Conservation (phyloP, 176 grass and related monocot genomes). For the Pontederia paniculata region DNA sequence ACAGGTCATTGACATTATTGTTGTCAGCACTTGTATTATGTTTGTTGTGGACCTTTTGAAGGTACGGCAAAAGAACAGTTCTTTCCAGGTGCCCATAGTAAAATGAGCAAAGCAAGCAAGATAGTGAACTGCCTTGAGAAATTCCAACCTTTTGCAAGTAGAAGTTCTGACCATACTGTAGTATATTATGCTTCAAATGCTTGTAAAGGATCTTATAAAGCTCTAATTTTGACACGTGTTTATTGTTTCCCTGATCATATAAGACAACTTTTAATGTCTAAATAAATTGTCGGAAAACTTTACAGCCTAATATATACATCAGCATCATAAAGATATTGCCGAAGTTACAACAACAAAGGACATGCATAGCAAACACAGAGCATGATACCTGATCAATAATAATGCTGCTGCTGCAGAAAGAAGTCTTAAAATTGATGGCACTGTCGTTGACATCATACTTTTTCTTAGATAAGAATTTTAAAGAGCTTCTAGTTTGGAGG, state of each 20-base stretch:
- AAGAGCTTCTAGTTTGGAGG: conserved; percentile 28
- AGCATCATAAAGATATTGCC: neutral
- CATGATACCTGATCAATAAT: conserved; percentile 69
- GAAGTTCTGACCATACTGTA: conserved; percentile 56
- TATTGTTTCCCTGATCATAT: conserved; percentile 25
- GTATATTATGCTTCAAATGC: conserved; percentile 51
- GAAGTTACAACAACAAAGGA: neutral
- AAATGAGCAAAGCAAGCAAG: conserved; percentile 67
- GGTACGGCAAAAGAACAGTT: conserved; percentile 33
- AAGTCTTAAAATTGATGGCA: neutral
- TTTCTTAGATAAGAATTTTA: conserved; percentile 26
- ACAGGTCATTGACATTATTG: neutral
- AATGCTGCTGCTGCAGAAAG: conserved; percentile 33
- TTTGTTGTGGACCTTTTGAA: conserved; percentile 9
- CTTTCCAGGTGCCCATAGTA: conserved; percentile 83
- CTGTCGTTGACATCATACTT: conserved; percentile 38
- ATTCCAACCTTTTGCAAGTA: conserved; percentile 78
- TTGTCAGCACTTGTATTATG: neutral
- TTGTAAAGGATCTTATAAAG: conserved; percentile 38
- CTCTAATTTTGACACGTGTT: conserved; percentile 31
- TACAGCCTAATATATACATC: neutral
- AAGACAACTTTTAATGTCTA: too few relatives aligned
- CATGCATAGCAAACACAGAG: neutral
- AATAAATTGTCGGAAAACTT: neutral
- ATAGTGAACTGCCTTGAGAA: conserved; percentile 68